Base-by-base conservation (phyloP, 805 yeast genomes). In the Huiozyma naganishii region DNA sequence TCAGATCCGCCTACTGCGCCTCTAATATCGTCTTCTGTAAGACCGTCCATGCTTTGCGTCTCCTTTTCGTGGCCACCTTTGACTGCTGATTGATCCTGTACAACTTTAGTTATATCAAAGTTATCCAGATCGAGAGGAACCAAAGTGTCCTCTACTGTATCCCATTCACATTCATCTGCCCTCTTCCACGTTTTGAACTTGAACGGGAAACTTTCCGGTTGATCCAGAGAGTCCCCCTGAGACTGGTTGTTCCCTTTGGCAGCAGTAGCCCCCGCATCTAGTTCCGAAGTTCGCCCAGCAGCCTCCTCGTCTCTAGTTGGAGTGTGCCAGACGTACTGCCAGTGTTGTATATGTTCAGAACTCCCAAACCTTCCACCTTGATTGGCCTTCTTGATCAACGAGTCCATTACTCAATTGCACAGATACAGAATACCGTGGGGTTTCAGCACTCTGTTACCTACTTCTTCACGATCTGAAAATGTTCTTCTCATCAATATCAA, bases 1-100 rank as follows among this genome's bases (percentile, higher is more conserved):
- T 67, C 74, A 27, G 63, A 64, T 17, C 59, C 61, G 7, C 74
- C 76, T 6, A 73, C 78, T 6, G 80, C 79, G 9, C 76, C 80
- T 53, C 78, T 66, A 36, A 73, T 73, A 45, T 73, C 78, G 29
- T 65, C 71, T 35, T 67, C 72, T 4, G 70, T 64, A 17, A 73
- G 57, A 6, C 60, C 67, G 17, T 35, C 32, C 1, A n/a, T 35
- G 17, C 39, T 37, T 8, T 32, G 12, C 17, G 34, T 37, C 29
- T 32, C 39, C 23, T 29, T 50, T 6, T 34, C 43, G 40, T 39
- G 36, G 23, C 36, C 55, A 53, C n/a, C n/a, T 10, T 39, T 35
- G 8, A 28, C 39, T 11, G 40, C 29, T 29, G 41, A 36, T 53
- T 35, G 39, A 11, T 43, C 41, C 9, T 30, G 30, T 2, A 36